Evolutionary conservation across 1,139 yeast species (phyloP).

Genomic region (Yamadazyma aaseri): DNA sequence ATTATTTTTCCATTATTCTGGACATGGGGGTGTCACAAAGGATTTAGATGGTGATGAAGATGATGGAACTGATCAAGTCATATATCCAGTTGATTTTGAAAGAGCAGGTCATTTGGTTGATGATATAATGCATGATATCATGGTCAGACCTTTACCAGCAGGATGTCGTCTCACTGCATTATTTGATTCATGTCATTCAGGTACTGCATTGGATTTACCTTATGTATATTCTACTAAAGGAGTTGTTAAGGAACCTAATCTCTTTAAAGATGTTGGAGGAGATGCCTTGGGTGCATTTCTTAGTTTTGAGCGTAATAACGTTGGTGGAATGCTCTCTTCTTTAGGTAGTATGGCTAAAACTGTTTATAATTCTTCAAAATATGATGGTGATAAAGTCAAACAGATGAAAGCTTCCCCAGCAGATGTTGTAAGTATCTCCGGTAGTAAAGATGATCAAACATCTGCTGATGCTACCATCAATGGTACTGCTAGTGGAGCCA

Average conservation of each 20-base stretch:
- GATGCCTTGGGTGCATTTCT: conserved; percentile 71
- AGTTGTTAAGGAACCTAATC: conserved; percentile 82
- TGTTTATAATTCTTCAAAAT: conserved; percentile 26
- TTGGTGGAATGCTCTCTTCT: conserved; percentile 48
- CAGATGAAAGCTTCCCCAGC: conserved; percentile 78
- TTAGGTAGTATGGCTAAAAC: conserved; percentile 50
- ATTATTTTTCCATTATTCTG: conserved; percentile 83
- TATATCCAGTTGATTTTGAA: conserved; percentile 88
- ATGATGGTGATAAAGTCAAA: conserved; percentile 31
- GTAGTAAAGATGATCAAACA: conserved; percentile 85
- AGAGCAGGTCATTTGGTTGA: conserved; percentile 72
- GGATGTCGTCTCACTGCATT: conserved; percentile 88
- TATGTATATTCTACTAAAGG: conserved; percentile 90
- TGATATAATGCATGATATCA: conserved; percentile 78
- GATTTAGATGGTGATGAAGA: conserved; percentile 90
- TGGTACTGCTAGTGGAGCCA: conserved; percentile 86
- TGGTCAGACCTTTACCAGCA: conserved; percentile 74
- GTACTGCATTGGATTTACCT: conserved; percentile 87
- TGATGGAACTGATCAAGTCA: conserved; percentile 85
- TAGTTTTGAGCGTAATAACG: conserved; percentile 73
- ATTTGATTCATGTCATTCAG: conserved; percentile 93
- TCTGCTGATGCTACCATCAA: conserved; percentile 80
- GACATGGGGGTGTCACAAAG: conserved; percentile 86
- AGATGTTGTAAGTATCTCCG: conserved; percentile 82
- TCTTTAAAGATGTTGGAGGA: conserved; percentile 79